Evolutionary conservation across 148 eudicot species (phyloP).

Genomic region (Chenopodium suecicum): DNA sequence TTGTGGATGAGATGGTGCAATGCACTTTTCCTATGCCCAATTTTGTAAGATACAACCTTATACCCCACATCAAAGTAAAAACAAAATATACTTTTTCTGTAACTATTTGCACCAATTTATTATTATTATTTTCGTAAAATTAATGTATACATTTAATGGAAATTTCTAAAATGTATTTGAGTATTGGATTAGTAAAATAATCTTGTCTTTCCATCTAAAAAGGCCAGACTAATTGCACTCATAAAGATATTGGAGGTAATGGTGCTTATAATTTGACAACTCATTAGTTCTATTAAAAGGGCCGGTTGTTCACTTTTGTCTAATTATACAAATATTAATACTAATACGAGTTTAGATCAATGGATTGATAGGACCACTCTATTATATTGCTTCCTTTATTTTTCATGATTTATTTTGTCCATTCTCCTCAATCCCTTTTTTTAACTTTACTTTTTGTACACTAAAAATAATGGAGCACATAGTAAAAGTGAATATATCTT

Average conservation of each 20-base stretch:
- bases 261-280: constrained; percentile 32
- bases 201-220: constrained; percentile 15
- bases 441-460: background rate
- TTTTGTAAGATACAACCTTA: constrained; percentile 24
- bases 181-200: constrained; percentile 3
- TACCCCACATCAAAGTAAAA: constrained; percentile 28
- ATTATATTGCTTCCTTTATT: background rate
- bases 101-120: background rate
- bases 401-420: background rate
- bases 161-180: background rate
- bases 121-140: background rate
- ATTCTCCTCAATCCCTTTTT: too few species aligned
- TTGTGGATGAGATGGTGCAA: constrained; percentile 26
- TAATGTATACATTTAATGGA: background rate
- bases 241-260: constrained; percentile 15
- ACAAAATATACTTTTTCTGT: constrained; percentile 6
- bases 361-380: constrained; percentile 26
- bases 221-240: constrained; percentile 21
- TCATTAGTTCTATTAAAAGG: constrained; percentile 26
- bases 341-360: constrained; percentile 5
- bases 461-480: too few species aligned
- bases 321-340: constrained; percentile 10
- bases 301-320: constrained; percentile 22
- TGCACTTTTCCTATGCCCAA: constrained; percentile 21
- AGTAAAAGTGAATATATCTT: too few species aligned